phyloP scores from a whole-genome alignment of 2,329 filamentous ascomycete species.

The Fusarium albosuccineum region DNA sequence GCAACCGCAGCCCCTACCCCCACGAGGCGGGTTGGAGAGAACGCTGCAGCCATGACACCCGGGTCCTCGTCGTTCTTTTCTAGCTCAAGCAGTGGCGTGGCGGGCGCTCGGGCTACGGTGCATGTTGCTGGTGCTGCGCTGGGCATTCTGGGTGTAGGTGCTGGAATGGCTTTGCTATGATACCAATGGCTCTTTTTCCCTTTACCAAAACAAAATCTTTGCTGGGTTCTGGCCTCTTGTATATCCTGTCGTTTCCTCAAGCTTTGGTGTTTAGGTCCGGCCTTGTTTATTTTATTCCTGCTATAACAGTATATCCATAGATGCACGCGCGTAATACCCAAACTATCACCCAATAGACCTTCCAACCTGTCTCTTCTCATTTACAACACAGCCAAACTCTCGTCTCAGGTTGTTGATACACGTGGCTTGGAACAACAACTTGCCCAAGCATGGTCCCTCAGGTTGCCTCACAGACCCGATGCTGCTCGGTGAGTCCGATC shows the following conservation, averaged over 20 bases:
- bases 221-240: background rate
- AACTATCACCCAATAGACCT: slow-evolving; percentile 20
- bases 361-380: background rate
- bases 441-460: background rate
- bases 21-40: slow-evolving; percentile 17
- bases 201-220: background rate
- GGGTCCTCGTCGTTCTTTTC: slow-evolving; percentile 31
- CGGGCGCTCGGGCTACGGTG: slow-evolving; percentile 43
- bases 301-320: slow-evolving; percentile 13
- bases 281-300: background rate
- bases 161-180: slow-evolving; percentile 46
- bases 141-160: slow-evolving; percentile 49
- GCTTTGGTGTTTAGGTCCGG: slow-evolving; percentile 21
- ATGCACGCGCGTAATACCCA: slow-evolving; percentile 18
- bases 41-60: slow-evolving; percentile 38
- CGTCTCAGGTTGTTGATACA: background rate
- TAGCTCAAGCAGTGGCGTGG: slow-evolving; percentile 42
- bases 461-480: background rate
- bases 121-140: slow-evolving; percentile 47
- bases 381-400: background rate
- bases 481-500: background rate
- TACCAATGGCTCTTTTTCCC: background rate
- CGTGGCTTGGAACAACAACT: too few species aligned
- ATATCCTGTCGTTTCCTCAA: slow-evolving; percentile 6
- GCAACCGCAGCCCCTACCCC: slow-evolving; percentile 23